Conservation (phyloP, 2,329 filamentous ascomycete species). For the Talaromyces piceae region DNA sequence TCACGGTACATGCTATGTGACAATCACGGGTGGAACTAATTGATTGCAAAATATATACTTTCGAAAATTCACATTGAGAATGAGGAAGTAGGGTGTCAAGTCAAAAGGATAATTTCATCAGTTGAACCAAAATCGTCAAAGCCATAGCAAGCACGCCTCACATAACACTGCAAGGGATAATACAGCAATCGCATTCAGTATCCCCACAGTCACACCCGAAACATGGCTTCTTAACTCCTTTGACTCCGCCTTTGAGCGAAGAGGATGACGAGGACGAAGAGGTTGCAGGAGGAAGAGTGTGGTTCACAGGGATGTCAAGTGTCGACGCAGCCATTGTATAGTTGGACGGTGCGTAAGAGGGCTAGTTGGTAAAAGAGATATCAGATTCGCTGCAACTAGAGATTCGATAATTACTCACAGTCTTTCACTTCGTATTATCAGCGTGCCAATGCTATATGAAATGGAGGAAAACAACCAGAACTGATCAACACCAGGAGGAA, state of each 20-base stretch:
- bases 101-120: too few relatives aligned
- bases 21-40: too few relatives aligned
- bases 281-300: conserved; percentile 27
- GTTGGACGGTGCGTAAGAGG: background rate
- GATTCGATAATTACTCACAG: background rate
- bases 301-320: conserved; percentile 19
- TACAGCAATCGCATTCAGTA: conserved; percentile 35
- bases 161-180: conserved; percentile 31
- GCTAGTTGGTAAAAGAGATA: too few relatives aligned
- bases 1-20: too few relatives aligned
- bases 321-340: background rate
- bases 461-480: background rate
- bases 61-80: too few relatives aligned
- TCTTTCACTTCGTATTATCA: too few relatives aligned
- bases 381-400: background rate
- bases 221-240: conserved; percentile 32
- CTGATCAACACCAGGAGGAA: background rate
- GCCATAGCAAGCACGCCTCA: conserved; percentile 14
- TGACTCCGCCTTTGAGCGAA: conserved; percentile 32
- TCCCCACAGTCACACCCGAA: conserved; percentile 37
- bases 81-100: too few relatives aligned
- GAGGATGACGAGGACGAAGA: conserved; percentile 21
- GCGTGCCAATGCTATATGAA: too few relatives aligned
- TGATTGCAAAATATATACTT: too few relatives aligned
- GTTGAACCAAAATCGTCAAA: too few relatives aligned